Base-by-base conservation (phyloP, 306 rosid genomes). In the Echinosophora koreensis region DNA sequence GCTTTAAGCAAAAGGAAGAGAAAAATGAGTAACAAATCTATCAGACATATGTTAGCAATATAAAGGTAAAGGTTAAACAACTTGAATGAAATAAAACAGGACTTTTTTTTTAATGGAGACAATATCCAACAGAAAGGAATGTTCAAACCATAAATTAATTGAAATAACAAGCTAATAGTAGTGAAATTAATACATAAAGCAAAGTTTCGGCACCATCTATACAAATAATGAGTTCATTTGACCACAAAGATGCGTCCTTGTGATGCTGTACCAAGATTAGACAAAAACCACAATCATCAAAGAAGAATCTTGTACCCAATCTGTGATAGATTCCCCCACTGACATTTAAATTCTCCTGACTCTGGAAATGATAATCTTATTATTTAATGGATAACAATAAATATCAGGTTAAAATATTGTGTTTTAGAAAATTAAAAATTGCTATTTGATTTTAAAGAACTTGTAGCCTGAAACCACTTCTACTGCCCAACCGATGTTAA, bases 1-100 rank as follows among this genome's bases (percentile, higher is more conserved):
- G 89, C 99, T 96, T 86, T 82, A 89, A 81, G 75, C 65, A 81
- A 64, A 80, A n/a, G 16, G n/a, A 5, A 47, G 73, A 15, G 58
- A 80, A 68, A 68, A 65, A 77, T 67, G 52, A 80, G 34, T 17
- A 64, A 61, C 49, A 51, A 28, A 59, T 34, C 49, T 17, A 35
- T 39, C 22, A 32, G 54, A 65, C 15, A 82, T 56, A 3, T 14
- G 49, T 2, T 37, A 37, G 7, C 41, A 37, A 44, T 44, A 44
- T 10, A 44, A 44, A 44, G 50, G n/a, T 44, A 11, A 44, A 13
- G 4, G 50, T 44, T 10, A 10, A 10, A 44, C 50, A 44, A 9
- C 50, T 44, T 44, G n/a, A 44, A 44, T 44, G 14, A 44, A 44
- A 44, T 44, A 44, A 44, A 44, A 44, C n/a, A 44, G 11, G 50